Evolutionary conservation across 2,329 filamentous ascomycete species (phyloP), one percentile per base, ranked within the genome.

Genomic region (Fonsecaea nubica): DNA sequence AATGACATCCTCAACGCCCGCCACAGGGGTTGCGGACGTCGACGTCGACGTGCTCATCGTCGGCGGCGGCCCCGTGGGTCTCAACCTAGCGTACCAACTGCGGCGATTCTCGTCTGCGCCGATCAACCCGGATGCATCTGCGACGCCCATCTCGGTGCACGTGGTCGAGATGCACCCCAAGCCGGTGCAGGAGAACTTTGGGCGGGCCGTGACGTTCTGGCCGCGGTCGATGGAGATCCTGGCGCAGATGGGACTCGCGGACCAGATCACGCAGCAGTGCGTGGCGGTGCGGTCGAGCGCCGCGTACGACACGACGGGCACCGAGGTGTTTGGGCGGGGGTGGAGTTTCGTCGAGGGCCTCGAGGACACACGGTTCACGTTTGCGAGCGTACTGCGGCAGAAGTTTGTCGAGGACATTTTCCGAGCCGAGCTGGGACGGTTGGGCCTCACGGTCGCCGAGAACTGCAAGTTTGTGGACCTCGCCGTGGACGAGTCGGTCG

Each of bases 401-500:
- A 86, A 83, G 72, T 86, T 84, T 71, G 81, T 84, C 6, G 84
- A 87, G 70, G 81, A 82, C 12, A 81, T 86, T 50, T 82, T 86
- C 59, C 78, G 84, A 50, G 74, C 75, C n/a, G 75, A 78, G 64
- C 57, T 80, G 73, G 74, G 66, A 57, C 76, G 69, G 56, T 70
- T 80, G 35, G 79, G 79, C 21, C 76, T 78, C 0, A 66, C 74
- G 1, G 74, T 81, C 4, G 74, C 78, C 48, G 73, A 76, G 18
- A 77, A 77, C 2, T 74, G 77, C 8, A 76, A 79, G 64, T 76
- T 83, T 53, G 71, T 75, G 3, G 76, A 71, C n/a, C 74, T 83
- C 33, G 69, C 75, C 1, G 58, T 83, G 7, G 75, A 81, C 59
- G 73, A 78, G n/a, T 67, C 62, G n/a, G 72, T 76, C 3, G 68